phyloP scores from a whole-genome alignment of 2,329 filamentous ascomycete species.

The Penicillium oxalicum region DNA sequence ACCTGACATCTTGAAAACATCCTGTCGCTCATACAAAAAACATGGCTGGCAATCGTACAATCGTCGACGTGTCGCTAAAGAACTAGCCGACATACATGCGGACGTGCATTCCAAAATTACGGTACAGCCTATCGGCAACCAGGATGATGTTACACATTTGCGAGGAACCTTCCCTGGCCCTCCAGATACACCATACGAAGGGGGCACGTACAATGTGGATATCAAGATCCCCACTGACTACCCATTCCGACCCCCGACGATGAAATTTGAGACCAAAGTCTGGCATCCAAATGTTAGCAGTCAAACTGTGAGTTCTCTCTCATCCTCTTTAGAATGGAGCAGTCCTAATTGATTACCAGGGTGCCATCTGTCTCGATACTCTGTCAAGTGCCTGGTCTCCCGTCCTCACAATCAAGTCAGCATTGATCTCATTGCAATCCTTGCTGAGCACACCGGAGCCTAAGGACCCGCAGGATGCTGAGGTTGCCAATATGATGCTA shows the following conservation, averaged over 20 bases:
- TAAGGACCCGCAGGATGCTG: constrained; percentile 92
- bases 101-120: constrained; percentile 74
- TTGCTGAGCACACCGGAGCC: constrained; percentile 90
- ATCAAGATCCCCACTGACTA: constrained; percentile 85
- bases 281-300: constrained; percentile 98
- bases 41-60: constrained; percentile 54
- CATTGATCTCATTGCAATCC: constrained; percentile 85
- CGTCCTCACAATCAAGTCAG: constrained; percentile 92
- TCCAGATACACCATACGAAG: constrained; percentile 88
- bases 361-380: constrained; percentile 94
- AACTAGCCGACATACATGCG: constrained; percentile 44
- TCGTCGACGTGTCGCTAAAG: constrained; percentile 50
- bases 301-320: constrained; percentile 63
- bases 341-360: constrained; percentile 49
- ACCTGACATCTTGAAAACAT: no score
- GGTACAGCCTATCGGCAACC: constrained; percentile 57
- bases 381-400: constrained; percentile 88
- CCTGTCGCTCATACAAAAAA: no score
- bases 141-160: constrained; percentile 71
- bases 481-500: constrained; percentile 87
- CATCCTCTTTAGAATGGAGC: background rate
- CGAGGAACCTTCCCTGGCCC: constrained; percentile 78
- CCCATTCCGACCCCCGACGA: constrained; percentile 84
- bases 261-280: constrained; percentile 87
- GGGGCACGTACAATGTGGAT: constrained; percentile 73